Conservation (phyloP, 140 eudicot genomes). For the Bidens hawaiensis region DNA sequence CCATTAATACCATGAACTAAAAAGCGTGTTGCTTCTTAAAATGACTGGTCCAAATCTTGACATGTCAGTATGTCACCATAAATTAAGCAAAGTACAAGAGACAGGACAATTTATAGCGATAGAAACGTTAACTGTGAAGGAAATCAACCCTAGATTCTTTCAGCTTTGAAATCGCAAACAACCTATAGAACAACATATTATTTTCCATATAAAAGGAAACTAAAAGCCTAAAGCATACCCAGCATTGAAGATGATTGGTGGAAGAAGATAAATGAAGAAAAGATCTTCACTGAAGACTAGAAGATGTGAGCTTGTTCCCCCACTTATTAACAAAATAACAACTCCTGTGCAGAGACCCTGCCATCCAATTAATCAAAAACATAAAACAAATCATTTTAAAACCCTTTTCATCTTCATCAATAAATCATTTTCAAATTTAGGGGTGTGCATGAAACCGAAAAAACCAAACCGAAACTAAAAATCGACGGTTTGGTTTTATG, state of each 20-base stretch:
- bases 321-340: slow-evolving; percentile 54
- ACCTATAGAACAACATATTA: background rate
- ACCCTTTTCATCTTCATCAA: slow-evolving; percentile 1
- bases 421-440: background rate
- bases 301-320: slow-evolving; percentile 63
- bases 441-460: too few relatives aligned
- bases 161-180: slow-evolving; percentile 15
- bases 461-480: too few relatives aligned
- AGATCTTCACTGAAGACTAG: slow-evolving; percentile 78
- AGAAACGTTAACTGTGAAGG: background rate
- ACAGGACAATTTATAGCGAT: background rate
- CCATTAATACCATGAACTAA: slow-evolving; percentile 10
- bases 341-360: slow-evolving; percentile 72
- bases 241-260: slow-evolving; percentile 74
- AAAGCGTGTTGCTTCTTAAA: slow-evolving; percentile 6
- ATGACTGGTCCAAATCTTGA: background rate
- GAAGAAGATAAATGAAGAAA: slow-evolving; percentile 74
- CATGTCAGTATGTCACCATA: background rate
- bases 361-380: slow-evolving; percentile 5
- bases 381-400: background rate
- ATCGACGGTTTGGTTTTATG: too few relatives aligned
- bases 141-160: slow-evolving; percentile 3
- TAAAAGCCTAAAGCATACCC: slow-evolving; percentile 58
- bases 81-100: background rate
- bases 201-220: background rate